Evolutionary conservation across 306 rosid species (phyloP).

Genomic region (Malus asiatica): DNA sequence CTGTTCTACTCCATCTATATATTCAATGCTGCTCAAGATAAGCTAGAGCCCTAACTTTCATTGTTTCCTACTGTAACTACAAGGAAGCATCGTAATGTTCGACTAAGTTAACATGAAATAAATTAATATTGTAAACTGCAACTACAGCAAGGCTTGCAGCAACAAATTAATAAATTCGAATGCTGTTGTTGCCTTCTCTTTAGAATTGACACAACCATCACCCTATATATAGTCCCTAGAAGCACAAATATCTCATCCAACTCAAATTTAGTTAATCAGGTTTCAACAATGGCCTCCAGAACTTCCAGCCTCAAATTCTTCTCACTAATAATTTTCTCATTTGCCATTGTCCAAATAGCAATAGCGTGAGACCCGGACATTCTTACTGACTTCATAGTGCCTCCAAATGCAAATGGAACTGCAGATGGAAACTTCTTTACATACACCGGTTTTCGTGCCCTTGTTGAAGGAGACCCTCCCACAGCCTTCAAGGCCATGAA

Average conservation of each 20-base stretch:
- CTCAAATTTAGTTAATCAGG: neutral
- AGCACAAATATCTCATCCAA: neutral
- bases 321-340: slow-evolving; percentile 9
- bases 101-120: too few relatives aligned
- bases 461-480: slow-evolving; percentile 5
- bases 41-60: neutral
- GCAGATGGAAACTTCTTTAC: slow-evolving; percentile 15
- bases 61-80: neutral
- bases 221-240: neutral
- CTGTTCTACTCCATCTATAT: neutral
- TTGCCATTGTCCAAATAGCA: slow-evolving; percentile 14
- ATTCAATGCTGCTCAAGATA: neutral
- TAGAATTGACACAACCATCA: neutral
- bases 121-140: neutral
- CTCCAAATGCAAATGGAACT: neutral
- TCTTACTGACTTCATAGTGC: slow-evolving; percentile 29
- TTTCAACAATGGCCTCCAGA: neutral
- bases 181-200: neutral
- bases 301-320: slow-evolving; percentile 3
- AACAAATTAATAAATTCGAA: neutral
- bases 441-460: neutral
- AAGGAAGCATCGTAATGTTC: neutral
- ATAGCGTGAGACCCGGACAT: slow-evolving; percentile 30
- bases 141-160: neutral
- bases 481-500: slow-evolving; percentile 13